Conservation (phyloP, 2,329 filamentous ascomycete genomes). For the Alternaria ventricosa region DNA sequence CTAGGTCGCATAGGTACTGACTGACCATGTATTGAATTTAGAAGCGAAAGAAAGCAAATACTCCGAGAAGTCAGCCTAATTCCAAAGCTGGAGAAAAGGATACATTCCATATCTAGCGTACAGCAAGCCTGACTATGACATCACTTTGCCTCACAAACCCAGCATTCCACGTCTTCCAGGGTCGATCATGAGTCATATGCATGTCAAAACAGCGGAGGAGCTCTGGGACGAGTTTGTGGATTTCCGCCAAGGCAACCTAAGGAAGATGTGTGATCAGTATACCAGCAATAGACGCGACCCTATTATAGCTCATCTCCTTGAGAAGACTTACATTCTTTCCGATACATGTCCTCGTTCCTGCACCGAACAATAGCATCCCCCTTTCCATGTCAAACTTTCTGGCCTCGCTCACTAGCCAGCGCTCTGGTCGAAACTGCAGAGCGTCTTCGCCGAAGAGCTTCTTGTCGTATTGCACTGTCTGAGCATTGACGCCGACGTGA, state of each 20-base stretch:
- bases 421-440: background rate
- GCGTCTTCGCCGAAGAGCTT: background rate
- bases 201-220: conserved; percentile 21
- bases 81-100: background rate
- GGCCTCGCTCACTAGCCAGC: background rate
- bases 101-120: background rate
- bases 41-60: background rate
- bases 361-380: background rate
- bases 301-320: background rate
- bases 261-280: background rate
- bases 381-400: background rate
- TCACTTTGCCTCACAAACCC: conserved; percentile 22
- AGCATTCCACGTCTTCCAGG: conserved; percentile 22
- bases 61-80: background rate
- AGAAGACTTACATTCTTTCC: background rate
- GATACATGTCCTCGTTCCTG: background rate
- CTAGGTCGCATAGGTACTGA: background rate
- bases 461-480: background rate
- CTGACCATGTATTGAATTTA: background rate
- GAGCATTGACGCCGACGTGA: background rate
- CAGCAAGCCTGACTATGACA: conserved; percentile 11
- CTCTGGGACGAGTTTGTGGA: conserved; percentile 21
- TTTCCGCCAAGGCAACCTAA: conserved; percentile 21
- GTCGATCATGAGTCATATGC: conserved; percentile 18
- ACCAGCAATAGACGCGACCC: background rate